These are phyloP conservation scores for Cercophora samala DNA, from an alignment of 495 filamentous ascomycete species.

Conservation along the genomic window DNA sequence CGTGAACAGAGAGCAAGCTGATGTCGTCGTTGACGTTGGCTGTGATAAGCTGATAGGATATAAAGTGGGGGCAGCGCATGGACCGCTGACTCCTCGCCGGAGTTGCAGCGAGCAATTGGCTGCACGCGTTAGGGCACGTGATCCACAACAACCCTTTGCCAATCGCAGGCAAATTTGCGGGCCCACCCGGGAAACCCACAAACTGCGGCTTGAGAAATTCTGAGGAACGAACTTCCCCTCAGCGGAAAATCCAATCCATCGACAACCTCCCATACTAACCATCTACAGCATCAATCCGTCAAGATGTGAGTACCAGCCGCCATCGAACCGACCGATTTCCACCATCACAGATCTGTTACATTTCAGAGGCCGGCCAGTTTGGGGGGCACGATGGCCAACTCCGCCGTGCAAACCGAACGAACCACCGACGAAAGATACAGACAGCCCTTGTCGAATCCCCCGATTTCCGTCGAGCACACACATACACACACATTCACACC, in stretches of 20 bases:
- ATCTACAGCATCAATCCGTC: constrained; percentile 45
- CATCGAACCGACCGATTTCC: constrained; percentile 10
- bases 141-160: constrained; percentile 33
- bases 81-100: neutral
- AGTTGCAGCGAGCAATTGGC: neutral
- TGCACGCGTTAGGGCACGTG: constrained; percentile 27
- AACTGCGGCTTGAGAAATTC: constrained; percentile 40
- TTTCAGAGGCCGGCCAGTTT: neutral
- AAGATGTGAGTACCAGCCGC: constrained; percentile 51
- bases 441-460: neutral
- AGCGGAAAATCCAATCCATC: constrained; percentile 41
- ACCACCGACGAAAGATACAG: constrained; percentile 2
- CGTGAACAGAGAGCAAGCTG: too few relatives aligned
- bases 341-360: constrained; percentile 6
- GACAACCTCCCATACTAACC: constrained; percentile 44
- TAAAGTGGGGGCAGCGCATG: constrained; percentile 3
- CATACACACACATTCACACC: neutral
- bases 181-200: constrained; percentile 38
- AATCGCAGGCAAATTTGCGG: constrained; percentile 25
- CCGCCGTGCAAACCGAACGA: neutral
- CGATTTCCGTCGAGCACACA: constrained; percentile 13
- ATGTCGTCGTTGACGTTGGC: too few relatives aligned
- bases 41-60: too few relatives aligned
- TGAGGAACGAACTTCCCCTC: constrained; percentile 39
- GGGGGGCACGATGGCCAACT: constrained; percentile 10